Conservation (phyloP, 2,329 filamentous ascomycete species). For the Knufia petricola region DNA sequence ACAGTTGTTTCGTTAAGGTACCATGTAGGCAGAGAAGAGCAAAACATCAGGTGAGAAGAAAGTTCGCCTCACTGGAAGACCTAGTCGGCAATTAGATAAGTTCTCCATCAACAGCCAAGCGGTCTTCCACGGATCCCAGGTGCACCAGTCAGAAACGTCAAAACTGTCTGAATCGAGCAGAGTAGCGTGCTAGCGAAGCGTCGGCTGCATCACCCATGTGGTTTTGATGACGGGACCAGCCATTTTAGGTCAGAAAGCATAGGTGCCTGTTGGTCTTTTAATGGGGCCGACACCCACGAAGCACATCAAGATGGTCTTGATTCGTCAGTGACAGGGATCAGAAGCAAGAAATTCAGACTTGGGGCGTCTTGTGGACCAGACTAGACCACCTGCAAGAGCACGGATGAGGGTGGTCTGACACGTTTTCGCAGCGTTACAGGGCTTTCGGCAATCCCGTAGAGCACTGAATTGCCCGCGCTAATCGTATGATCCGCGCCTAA, state of each 20-base stretch:
- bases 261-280: too few relatives aligned
- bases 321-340: neutral
- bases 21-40: neutral
- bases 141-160: neutral
- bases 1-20: too few relatives aligned
- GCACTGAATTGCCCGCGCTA: too few relatives aligned
- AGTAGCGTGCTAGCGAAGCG: neutral
- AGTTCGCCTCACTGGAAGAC: neutral
- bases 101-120: neutral
- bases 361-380: neutral
- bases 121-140: neutral
- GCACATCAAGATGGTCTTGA: neutral
- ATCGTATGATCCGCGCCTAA: too few relatives aligned
- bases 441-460: too few relatives aligned
- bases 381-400: neutral
- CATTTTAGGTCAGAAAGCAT: neutral
- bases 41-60: neutral
- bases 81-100: neutral
- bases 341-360: neutral
- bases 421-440: neutral
- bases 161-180: too few relatives aligned
- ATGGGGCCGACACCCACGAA: too few relatives aligned
- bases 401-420: neutral
- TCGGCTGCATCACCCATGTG: neutral
- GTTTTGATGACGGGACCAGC: neutral